Base-by-base conservation (phyloP, 805 yeast genomes). In the Hanseniaspora occidentalis region DNA sequence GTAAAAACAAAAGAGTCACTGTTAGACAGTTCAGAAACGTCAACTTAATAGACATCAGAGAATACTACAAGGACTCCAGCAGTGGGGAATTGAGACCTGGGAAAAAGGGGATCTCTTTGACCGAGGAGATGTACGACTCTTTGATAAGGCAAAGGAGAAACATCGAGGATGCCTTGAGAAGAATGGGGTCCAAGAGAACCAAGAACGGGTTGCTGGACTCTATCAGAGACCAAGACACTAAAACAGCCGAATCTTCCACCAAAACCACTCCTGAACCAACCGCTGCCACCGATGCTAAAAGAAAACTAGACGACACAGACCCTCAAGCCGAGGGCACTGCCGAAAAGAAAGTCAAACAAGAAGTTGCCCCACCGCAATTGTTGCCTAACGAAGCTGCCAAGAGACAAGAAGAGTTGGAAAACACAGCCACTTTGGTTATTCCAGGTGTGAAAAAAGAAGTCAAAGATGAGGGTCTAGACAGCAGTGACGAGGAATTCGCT, bases 11-110 rank as follows among this genome's bases (percentile, higher is more conserved):
- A 54, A 72, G 76, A 41, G 80, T 84, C 24, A 73, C 84, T 0
- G 85, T 89, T 14, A 69, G 85, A 43, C 72, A 71, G 48, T 88
- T 75, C 65, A 77, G 81, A 41, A 77, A 77, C 39, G 62, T 65
- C 42, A 72, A 71, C 25, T 62, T 86, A 47, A 75, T 89, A 11
- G 95, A 88, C 51, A 82, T 88, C 40, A 71, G 97, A 43, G 96
- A 88, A 56, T 85, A 67, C 61, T 88, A 84, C 57, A 67, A 66
- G 39, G 73, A 76, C 38, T 62, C 66, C n/a, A 58, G 65, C 3
- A 61, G 65, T 8, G 79, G 79, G 5, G 79, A 76, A 45, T 66
- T 70, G 63, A 69, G 69, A 44, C 97, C 97, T 0, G 94, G 95
- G 1, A 79, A 76, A 53, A 88, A 88, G 60, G 79, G 64, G 16